phyloP scores from a whole-genome alignment of 2,329 filamentous ascomycete species.

The Fusarium gaditjirri region DNA sequence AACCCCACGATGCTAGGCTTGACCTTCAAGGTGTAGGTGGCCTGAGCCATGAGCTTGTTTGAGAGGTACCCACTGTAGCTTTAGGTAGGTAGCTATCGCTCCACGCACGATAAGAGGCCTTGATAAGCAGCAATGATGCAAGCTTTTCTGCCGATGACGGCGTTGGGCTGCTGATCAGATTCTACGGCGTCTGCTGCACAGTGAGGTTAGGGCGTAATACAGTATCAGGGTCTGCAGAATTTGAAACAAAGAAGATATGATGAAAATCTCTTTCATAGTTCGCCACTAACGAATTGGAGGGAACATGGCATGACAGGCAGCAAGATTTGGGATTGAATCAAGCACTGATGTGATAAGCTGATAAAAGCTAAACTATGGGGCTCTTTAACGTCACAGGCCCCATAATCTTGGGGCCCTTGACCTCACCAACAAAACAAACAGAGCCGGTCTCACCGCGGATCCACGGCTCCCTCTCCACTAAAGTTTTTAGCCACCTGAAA shows the following conservation, averaged over 20 bases:
- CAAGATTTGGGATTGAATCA: conserved; percentile 26
- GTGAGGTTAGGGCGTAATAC: neutral
- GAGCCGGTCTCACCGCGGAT: conserved; percentile 4
- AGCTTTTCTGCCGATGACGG: conserved; percentile 11
- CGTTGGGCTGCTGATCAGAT: conserved; percentile 7
- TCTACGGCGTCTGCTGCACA: neutral
- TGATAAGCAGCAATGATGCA: conserved; percentile 11
- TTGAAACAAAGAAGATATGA: neutral
- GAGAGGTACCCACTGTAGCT: conserved; percentile 18
- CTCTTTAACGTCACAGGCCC: conserved; percentile 22
- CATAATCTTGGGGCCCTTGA: conserved; percentile 5
- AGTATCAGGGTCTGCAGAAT: neutral
- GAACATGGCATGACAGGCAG: conserved; percentile 11
- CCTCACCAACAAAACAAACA: conserved; percentile 12
- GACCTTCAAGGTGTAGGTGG: conserved; percentile 11
- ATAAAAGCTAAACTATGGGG: conserved; percentile 25
- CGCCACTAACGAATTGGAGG: conserved; percentile 4
- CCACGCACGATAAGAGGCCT: conserved; percentile 1
- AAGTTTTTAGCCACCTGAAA: conserved; percentile 23
- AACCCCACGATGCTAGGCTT: conserved; percentile 24
- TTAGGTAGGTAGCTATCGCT: conserved; percentile 2
- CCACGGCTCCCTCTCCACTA: conserved; percentile 8
- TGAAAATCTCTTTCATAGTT: conserved; percentile 29
- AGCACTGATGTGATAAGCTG: conserved; percentile 18
- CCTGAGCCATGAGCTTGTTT: conserved; percentile 15